Base-by-base conservation (phyloP, 495 filamentous ascomycete species). In the Glutinoglossum americanum region DNA sequence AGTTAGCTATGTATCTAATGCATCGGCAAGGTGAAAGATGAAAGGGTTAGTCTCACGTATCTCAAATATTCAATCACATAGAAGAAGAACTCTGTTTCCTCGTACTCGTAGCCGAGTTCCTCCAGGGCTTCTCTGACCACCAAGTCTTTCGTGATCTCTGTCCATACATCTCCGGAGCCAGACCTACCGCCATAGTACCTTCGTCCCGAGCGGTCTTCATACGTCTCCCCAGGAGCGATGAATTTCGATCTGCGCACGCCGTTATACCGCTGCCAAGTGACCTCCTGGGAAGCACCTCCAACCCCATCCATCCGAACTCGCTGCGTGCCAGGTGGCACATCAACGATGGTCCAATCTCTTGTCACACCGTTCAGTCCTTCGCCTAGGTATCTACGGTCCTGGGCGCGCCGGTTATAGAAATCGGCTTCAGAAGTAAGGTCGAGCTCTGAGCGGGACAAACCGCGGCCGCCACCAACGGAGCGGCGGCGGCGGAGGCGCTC, bases 91-190 rank as follows among this genome's bases (percentile, higher is more conserved):
- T 86, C 83, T 1, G 87, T 92, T 72, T 97, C 90, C 64, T 97
- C 89, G 64, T 80, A 97, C 62, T 87, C 85, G 68, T 93, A 97
- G 0, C 87, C 88, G 59, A 80, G 66, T 55, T 81, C 71, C 60
- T 94, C 82, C 61, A 98, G 87, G 0, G 92, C 93, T 65, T 97
- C 90, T 57, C 80, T 78, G 41, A 83, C 76, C 13, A 98, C 87
- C 51, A 98, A 68, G 62, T 94, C 88, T 71, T 94, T 96, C 8
- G 89, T 94, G 62, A 98, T 89, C 66, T 97, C 92, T 0, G 92
- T 98, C 93, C 93, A 97, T 68, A 94, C 83, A 59, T 84, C 79
- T 81, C 55, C 76, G 2, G 70, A 63, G 11, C 61, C 65, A 26
- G 65, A 61, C 49, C 74, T 66, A 23, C 71, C 64, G 19, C 75